These are phyloP conservation scores for Myxozyma monticola DNA, from an alignment of 805 yeast species.

Conservation along the genomic window DNA sequence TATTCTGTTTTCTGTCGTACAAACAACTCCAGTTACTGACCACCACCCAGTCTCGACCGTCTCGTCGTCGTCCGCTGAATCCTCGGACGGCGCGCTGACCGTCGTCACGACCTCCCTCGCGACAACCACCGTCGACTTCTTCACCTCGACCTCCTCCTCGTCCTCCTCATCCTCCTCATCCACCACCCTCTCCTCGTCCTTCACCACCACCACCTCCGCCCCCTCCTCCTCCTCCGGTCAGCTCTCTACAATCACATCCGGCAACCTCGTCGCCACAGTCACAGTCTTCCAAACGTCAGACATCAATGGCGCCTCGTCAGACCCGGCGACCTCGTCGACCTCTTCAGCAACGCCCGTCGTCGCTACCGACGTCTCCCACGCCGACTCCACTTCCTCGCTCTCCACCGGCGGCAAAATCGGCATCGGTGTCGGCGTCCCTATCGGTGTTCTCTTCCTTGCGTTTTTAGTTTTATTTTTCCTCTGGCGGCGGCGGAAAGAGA, in stretches of 20 bases:
- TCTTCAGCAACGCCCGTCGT: slow-evolving; percentile 5
- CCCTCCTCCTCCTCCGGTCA: too few species aligned
- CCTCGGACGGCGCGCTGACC: neutral
- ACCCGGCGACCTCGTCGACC: slow-evolving; percentile 1
- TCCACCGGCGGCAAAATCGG: slow-evolving; percentile 29
- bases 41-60: too few species aligned
- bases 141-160: neutral
- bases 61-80: too few species aligned
- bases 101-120: neutral
- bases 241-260: too few species aligned
- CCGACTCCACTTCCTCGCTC: slow-evolving; percentile 9
- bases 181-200: neutral
- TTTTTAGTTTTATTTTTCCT: slow-evolving; percentile 4
- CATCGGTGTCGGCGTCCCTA: slow-evolving; percentile 26
- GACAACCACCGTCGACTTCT: neutral
- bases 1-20: too few species aligned
- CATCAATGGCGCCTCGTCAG: neutral
- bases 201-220: too few species aligned
- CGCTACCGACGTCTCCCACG: slow-evolving; percentile 2
- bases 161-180: neutral
- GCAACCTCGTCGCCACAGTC: slow-evolving; percentile 16
- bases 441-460: slow-evolving; percentile 22
- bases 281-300: slow-evolving; percentile 21
- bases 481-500: slow-evolving; percentile 9
- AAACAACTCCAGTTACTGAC: too few species aligned